Evolutionary conservation across 2,329 filamentous ascomycete species (phyloP), one percentile per base, ranked within the genome.

Genomic region (Cucurbitaria berberidis): DNA sequence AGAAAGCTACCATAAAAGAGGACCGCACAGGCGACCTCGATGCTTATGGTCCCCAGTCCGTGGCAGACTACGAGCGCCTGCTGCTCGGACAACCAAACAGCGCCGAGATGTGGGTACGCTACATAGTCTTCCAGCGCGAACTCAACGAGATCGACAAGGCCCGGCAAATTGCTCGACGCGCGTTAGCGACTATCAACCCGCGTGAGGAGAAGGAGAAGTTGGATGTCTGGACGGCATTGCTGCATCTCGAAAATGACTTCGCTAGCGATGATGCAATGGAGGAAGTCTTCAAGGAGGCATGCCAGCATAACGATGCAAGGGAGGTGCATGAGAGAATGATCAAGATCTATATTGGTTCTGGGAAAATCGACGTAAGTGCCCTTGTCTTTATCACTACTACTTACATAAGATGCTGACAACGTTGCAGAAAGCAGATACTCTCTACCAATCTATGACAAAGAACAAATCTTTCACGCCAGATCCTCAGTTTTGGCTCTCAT

Each of bases 71-170:
- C 74, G 96, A 99, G 78, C 89, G 95, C 63, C 86, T 97, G 21
- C 84, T 99, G 36, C 85, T 99, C 19, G 91, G 92, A 50, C 90
- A 96, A 72, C 92, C 95, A 2, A 92, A 98, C 77, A 93, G 90
- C n/a, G 96, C 93, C 0, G 82, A 89, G 57, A 84, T 98, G 24
- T 99, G 95, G 95, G 90, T 97, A 48, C 86, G 91, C 62, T 99
- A 99, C 78, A 98, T 99, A 91, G 92, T 93, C n/a, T 96, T 96
- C 83, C 91, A 98, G 77, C 88, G 97, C 75, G 89, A 96, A 71
- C 85, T 96, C 46, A 91, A 91, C 70, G 95, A 99, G 76, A 82
- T 96, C 18, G 86, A 88, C 56, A 95, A 92, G 76, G 93, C 95
- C 11, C 87, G 93, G 43, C 89, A 93, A 61, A 89, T 97, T 53